Conservation (phyloP, 495 filamentous ascomycete genomes). For the Apodospora peruviana region DNA sequence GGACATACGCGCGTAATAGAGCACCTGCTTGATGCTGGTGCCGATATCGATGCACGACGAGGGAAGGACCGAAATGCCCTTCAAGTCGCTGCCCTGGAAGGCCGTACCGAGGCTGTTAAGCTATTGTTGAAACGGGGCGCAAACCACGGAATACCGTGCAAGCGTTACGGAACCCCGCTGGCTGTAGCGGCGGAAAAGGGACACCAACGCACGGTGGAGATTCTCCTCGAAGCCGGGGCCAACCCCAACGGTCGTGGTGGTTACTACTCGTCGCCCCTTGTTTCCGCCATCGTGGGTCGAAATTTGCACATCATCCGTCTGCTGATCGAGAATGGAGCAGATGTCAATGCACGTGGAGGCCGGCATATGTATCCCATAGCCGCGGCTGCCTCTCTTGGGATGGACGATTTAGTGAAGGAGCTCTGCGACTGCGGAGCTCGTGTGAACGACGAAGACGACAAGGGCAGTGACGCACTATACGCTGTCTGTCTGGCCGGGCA, state of each 20-base stretch:
- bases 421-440: not conserved
- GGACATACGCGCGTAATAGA: conserved; percentile 1
- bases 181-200: conserved; percentile 6
- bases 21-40: conserved; percentile 8
- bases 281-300: conserved; percentile 8
- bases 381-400: not conserved
- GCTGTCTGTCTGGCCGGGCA: not conserved
- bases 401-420: conserved; percentile 1
- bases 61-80: conserved; percentile 18
- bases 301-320: conserved; percentile 5
- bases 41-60: conserved; percentile 3
- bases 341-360: conserved; percentile 3
- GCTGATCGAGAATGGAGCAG: conserved; percentile 7
- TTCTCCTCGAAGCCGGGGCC: conserved; percentile 7
- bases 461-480: conserved; percentile 3
- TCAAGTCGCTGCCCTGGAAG: conserved; percentile 17
- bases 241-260: conserved; percentile 8
- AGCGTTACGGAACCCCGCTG: conserved; percentile 13
- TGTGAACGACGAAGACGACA: conserved; percentile 3
- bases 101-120: conserved; percentile 4
- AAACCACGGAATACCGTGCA: conserved; percentile 6
- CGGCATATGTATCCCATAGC: not conserved
- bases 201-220: not conserved
- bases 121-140: conserved; percentile 4
- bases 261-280: conserved; percentile 8